Conservation (phyloP, 2,329 filamentous ascomycete genomes). For the Pezicula neosporulosa region DNA sequence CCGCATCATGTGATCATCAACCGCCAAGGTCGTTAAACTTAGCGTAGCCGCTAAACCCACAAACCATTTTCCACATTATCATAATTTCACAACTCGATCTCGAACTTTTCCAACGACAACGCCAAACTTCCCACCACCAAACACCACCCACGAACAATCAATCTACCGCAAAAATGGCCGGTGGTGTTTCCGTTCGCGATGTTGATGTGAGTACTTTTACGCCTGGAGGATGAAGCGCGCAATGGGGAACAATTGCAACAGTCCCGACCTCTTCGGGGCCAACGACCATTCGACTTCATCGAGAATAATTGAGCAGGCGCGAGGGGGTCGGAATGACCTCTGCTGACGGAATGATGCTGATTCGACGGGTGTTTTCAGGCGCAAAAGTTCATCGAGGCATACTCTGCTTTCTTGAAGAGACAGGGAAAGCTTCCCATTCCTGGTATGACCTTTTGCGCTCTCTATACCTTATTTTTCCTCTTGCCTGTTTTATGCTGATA, state of each 20-base stretch:
- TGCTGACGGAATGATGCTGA: constrained; percentile 73
- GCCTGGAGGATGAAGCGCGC: constrained; percentile 13
- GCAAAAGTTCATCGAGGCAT: constrained; percentile 85
- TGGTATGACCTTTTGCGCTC: constrained; percentile 53
- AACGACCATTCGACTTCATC: constrained; percentile 20
- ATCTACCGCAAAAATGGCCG: constrained; percentile 68
- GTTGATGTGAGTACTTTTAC: constrained; percentile 66
- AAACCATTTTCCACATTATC: too few species aligned
- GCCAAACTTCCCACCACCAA: constrained; percentile 7
- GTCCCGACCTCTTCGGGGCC: constrained; percentile 13
- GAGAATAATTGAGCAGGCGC: constrained; percentile 56
- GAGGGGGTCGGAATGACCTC: constrained; percentile 71
- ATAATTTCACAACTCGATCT: not conserved
- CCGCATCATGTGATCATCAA: too few species aligned
- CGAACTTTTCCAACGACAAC: not conserved
- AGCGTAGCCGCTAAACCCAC: too few species aligned
- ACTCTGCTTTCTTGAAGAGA: constrained; percentile 87
- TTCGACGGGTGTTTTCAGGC: constrained; percentile 53
- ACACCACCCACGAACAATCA: constrained; percentile 16
- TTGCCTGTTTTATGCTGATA: constrained; percentile 13
- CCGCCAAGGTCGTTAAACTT: too few species aligned
- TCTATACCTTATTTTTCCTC: not conserved
- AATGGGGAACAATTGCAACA: constrained; percentile 8
- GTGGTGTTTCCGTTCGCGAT: constrained; percentile 80
- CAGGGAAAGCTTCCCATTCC: constrained; percentile 91